Conservation (phyloP, 2,329 filamentous ascomycete genomes). For the Magnaporthiopsis poae region DNA sequence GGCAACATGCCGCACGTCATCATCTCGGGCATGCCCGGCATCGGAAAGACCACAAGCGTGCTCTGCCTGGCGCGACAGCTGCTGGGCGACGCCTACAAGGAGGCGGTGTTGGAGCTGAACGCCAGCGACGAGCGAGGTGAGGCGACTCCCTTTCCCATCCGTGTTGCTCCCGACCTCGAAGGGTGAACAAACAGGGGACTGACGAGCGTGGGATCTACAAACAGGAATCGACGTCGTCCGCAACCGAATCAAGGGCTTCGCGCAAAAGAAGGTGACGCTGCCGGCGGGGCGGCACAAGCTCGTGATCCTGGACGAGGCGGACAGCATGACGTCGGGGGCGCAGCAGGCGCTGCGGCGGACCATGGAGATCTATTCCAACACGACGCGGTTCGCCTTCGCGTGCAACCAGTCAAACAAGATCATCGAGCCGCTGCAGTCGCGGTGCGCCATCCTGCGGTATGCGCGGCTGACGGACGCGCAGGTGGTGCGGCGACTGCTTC, state of each 20-base stretch:
- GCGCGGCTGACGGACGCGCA: constrained; percentile 85
- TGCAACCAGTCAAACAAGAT: constrained; percentile 99
- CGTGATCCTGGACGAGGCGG: constrained; percentile 93
- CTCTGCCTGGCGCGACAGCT: constrained; percentile 86
- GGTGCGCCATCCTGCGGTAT: constrained; percentile 92
- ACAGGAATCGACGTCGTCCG: constrained; percentile 89
- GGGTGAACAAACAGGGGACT: not conserved
- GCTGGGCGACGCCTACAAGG: constrained; percentile 87
- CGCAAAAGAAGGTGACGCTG: constrained; percentile 96
- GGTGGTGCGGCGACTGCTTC: constrained; percentile 78
- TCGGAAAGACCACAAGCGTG: constrained; percentile 94
- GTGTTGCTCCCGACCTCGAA: not conserved
- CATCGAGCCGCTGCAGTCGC: constrained; percentile 94
- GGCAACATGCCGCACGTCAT: constrained; percentile 99
- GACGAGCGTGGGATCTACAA: not conserved
- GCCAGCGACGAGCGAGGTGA: constrained; percentile 84
- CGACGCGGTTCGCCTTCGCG: constrained; percentile 92
- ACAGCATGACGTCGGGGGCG: constrained; percentile 94
- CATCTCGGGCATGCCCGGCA: constrained; percentile 98
- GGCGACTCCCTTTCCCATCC: not conserved
- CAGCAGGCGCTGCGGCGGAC: constrained; percentile 90
- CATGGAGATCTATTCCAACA: constrained; percentile 98
- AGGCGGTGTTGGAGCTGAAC: constrained; percentile 92
- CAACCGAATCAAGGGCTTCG: constrained; percentile 95
- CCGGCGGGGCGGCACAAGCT: constrained; percentile 86